A percentile compares a stretch with the other conserved stretches of the same genome.
phyloP scores from a whole-genome alignment of 108 stramenopile species.

The Cylindrotheca closterium region DNA sequence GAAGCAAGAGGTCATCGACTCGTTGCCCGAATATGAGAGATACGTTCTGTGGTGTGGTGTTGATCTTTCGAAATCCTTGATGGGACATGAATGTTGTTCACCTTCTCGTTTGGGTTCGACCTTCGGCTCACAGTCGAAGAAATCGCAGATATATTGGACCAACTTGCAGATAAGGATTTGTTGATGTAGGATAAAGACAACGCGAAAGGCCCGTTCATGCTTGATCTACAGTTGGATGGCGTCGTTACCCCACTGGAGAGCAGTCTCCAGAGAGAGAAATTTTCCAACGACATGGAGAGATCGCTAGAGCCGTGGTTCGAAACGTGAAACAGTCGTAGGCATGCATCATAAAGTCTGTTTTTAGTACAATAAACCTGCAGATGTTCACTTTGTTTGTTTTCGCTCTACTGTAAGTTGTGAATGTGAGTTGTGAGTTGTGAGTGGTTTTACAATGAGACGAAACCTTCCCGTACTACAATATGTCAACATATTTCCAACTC shows the following conservation, averaged over 20 bases:
- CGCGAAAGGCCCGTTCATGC: not conserved
- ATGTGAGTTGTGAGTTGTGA: no score
- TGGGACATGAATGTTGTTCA: constrained; percentile 30
- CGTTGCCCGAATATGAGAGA: constrained; percentile 49
- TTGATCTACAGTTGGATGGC: constrained; percentile 69
- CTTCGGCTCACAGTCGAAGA: constrained; percentile 28
- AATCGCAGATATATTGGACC: constrained; percentile 33
- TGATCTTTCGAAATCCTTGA: constrained; percentile 12
- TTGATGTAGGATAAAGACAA: not conserved
- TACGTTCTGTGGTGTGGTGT: constrained; percentile 48
- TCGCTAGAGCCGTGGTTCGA: no score
- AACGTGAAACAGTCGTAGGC: no score
- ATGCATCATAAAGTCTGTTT: no score
- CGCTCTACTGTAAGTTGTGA: no score
- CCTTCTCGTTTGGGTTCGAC: constrained; percentile 20
- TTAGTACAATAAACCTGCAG: no score
- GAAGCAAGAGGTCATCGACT: constrained; percentile 38
- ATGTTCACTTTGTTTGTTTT: no score
- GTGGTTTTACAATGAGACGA: no score
- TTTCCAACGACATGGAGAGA: constrained; percentile 16
- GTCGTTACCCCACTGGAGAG: constrained; percentile 59
- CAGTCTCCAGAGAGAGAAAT: constrained; percentile 31
- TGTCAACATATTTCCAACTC: no score
- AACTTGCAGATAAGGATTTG: constrained; percentile 49
- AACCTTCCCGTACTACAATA: no score